phyloP scores from a whole-genome alignment of 208 protist genomes.

The Leishmania gerbilli region DNA sequence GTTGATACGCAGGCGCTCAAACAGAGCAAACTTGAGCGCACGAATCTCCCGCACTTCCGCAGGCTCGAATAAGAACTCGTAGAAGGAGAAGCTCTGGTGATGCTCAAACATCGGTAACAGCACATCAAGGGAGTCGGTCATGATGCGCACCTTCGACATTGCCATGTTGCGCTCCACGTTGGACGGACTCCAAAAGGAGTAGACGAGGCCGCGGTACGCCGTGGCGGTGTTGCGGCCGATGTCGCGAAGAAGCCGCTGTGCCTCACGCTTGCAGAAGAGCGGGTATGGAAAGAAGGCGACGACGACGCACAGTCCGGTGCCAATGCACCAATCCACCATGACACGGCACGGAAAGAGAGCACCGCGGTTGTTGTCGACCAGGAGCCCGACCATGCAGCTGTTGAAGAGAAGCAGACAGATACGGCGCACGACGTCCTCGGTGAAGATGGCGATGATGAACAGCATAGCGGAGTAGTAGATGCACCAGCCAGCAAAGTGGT shows the following conservation, averaged over 20 bases:
- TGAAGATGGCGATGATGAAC: conserved; percentile 83
- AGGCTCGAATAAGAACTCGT: conserved; percentile 85
- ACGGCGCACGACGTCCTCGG: conserved; percentile 67
- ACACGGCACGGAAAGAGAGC: conserved; percentile 68
- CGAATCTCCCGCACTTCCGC: conserved; percentile 68
- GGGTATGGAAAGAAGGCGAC: conserved; percentile 82
- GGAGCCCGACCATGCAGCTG: conserved; percentile 73
- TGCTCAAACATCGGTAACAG: conserved; percentile 61
- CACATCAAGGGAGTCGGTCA: conserved; percentile 70
- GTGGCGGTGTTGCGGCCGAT: conserved; percentile 71
- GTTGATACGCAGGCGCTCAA: conserved; percentile 74
- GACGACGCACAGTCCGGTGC: conserved; percentile 67
- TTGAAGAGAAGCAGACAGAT: conserved; percentile 91
- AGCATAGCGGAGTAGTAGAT: conserved; percentile 77
- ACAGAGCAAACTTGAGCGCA: conserved; percentile 59
- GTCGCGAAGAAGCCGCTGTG: conserved; percentile 46
- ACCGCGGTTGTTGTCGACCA: conserved; percentile 37
- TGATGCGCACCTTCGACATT: conserved; percentile 79
- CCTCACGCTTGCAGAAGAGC: conserved; percentile 69
- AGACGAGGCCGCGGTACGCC: conserved; percentile 69
- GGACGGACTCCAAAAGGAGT: conserved; percentile 84
- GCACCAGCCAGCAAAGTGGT: conserved; percentile 71
- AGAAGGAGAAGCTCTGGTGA: conserved; percentile 72
- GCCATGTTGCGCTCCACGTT: conserved; percentile 88
- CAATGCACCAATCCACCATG: conserved; percentile 89